Percentiles rank a stretch among this genome's conserved stretches.
These are phyloP conservation scores for Macrocybe gigantea DNA, from an alignment of 768 basidiomycete species.

Conservation along the genomic window DNA sequence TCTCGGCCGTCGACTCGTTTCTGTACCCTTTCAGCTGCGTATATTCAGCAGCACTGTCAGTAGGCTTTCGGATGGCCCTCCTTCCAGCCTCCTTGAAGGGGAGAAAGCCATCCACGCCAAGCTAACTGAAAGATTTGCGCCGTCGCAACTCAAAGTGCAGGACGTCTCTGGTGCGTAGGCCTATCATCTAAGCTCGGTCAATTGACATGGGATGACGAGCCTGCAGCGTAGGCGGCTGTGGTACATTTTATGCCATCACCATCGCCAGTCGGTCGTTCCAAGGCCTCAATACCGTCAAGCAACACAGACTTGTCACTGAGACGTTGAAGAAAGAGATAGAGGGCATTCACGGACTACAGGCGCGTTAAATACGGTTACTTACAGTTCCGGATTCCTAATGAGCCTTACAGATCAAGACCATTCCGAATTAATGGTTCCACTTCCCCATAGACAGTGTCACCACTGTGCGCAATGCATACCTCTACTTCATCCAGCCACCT, in stretches of 20 bases:
- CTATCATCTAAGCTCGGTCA: background rate
- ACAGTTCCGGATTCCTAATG: background rate
- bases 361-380: conserved; percentile 24
- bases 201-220: background rate
- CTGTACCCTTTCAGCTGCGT: conserved; percentile 17
- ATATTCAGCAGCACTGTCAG: conserved; percentile 21
- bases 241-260: conserved; percentile 91
- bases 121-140: conserved; percentile 68
- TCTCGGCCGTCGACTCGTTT: conserved; percentile 25
- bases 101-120: conserved; percentile 70
- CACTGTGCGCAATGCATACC: background rate
- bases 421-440: conserved; percentile 6
- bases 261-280: conserved; percentile 84
- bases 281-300: conserved; percentile 83
- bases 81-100: conserved; percentile 40
- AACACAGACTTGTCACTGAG: conserved; percentile 87
- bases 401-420: conserved; percentile 20
- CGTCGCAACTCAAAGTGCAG: conserved; percentile 78
- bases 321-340: conserved; percentile 84
- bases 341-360: conserved; percentile 92
- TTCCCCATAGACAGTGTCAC: conserved; percentile 4
- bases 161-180: conserved; percentile 79
- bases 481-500: background rate
- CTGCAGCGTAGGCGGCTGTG: conserved; percentile 77
- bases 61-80: conserved; percentile 12